A percentile compares a stretch with the other conserved stretches of the same genome.
phyloP scores from a whole-genome alignment of 345 rosid genomes.

The Populus deltoides region DNA sequence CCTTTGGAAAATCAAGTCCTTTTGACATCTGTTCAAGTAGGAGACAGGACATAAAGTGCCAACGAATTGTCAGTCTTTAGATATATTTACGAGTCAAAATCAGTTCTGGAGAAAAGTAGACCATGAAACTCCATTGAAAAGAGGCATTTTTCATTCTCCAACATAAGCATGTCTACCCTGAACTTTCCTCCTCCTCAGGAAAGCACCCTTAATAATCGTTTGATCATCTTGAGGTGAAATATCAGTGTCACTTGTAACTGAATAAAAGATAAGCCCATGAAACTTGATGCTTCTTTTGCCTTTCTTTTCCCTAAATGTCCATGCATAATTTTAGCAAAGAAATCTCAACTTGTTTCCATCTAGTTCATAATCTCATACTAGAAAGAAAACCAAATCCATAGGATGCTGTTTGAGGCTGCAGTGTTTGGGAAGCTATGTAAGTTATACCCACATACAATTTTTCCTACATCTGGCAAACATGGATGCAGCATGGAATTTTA shows the following conservation, averaged over 20 bases:
- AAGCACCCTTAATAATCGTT: background rate
- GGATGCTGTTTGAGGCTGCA: too few relatives aligned
- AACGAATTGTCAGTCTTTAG: background rate
- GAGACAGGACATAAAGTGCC: background rate
- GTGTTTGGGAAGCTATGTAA: too few relatives aligned
- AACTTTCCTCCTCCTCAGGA: background rate
- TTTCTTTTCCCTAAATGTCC: background rate
- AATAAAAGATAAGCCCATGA: background rate
- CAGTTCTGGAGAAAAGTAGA: background rate
- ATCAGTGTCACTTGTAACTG: background rate
- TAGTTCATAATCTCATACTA: too few relatives aligned
- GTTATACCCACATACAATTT: too few relatives aligned
- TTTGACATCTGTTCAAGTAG: conserved; percentile 31
- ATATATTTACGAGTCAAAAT: background rate
- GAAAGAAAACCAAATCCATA: too few relatives aligned
- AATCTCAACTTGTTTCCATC: too few relatives aligned
- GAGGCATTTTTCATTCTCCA: background rate
- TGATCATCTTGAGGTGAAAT: background rate
- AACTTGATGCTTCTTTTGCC: background rate
- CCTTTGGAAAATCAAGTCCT: conserved; percentile 40
- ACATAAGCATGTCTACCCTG: background rate
- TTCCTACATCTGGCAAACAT: too few relatives aligned
- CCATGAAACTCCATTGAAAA: background rate
- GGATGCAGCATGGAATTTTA: too few relatives aligned
- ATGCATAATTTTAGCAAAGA: background rate